These are phyloP conservation scores for Citrus maxima DNA, from an alignment of 345 rosid genomes.

Conservation along the genomic window DNA sequence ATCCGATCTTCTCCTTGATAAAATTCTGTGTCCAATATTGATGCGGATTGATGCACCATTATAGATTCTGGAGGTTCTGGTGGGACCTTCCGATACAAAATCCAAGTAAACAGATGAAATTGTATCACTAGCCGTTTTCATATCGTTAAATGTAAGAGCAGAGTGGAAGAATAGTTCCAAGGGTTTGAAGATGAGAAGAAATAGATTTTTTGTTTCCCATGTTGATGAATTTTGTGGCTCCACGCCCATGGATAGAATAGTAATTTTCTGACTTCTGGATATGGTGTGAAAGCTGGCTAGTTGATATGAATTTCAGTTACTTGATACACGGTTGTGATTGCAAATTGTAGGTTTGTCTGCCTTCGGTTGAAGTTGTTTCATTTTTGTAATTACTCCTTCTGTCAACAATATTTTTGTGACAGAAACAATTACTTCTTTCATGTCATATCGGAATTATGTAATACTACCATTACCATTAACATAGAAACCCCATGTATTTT, in stretches of 20 bases:
- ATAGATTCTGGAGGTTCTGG: neutral
- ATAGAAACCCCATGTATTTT: too few species aligned
- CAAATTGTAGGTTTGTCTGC: too few species aligned
- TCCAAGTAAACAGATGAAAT: neutral
- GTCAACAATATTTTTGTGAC: too few species aligned
- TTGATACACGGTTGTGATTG: too few species aligned
- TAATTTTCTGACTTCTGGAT: neutral
- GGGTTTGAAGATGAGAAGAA: neutral
- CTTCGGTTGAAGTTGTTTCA: too few species aligned
- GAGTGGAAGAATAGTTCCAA: neutral
- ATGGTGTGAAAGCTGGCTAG: neutral
- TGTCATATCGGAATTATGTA: neutral
- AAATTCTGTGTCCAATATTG: neutral
- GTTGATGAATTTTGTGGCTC: neutral
- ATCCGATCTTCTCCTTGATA: neutral
- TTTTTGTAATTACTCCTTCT: too few species aligned
- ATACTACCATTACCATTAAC: too few species aligned
- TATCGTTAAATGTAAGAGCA: neutral
- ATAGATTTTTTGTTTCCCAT: neutral
- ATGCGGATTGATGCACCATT: neutral
- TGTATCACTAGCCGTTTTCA: neutral
- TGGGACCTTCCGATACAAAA: neutral
- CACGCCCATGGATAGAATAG: neutral
- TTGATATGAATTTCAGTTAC: too few species aligned
- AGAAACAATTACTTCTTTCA: neutral